These are phyloP conservation scores for Verticillium isaacii DNA, from an alignment of 2,329 filamentous ascomycete genomes.

Conservation along the genomic window DNA sequence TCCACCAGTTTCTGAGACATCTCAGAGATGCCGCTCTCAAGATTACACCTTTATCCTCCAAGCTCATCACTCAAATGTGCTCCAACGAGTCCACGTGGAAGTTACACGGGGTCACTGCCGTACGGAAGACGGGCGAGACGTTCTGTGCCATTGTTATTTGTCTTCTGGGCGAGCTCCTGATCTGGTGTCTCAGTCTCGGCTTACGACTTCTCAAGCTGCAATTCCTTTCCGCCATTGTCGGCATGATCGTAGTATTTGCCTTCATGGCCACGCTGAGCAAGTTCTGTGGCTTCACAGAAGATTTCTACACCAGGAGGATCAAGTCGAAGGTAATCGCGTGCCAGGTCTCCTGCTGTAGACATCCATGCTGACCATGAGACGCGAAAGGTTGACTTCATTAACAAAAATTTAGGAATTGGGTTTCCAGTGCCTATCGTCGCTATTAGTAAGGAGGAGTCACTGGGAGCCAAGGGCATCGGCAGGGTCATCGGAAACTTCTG, in stretches of 20 bases:
- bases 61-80: neutral
- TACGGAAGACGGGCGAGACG: slow-evolving; percentile 16
- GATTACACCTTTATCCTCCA: neutral
- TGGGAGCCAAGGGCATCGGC: slow-evolving; percentile 29
- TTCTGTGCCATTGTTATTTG: slow-evolving; percentile 30
- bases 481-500: slow-evolving; percentile 39
- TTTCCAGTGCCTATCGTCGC: slow-evolving; percentile 46
- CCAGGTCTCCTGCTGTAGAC: neutral
- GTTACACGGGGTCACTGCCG: neutral
- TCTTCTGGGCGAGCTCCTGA: slow-evolving; percentile 37
- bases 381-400: slow-evolving; percentile 42
- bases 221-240: slow-evolving; percentile 43
- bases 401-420: slow-evolving; percentile 44
- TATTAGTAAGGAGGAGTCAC: slow-evolving; percentile 30
- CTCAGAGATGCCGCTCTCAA: neutral
- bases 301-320: slow-evolving; percentile 23
- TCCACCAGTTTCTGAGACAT: slow-evolving; percentile 1
- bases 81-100: neutral
- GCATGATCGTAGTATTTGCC: slow-evolving; percentile 37
- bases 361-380: slow-evolving; percentile 1
- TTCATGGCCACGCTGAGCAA: slow-evolving; percentile 23
- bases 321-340: slow-evolving; percentile 24
- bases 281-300: slow-evolving; percentile 14
- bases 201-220: slow-evolving; percentile 27
- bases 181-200: slow-evolving; percentile 35